phyloP scores from a whole-genome alignment of 805 yeast genomes.

The Candida montana region DNA sequence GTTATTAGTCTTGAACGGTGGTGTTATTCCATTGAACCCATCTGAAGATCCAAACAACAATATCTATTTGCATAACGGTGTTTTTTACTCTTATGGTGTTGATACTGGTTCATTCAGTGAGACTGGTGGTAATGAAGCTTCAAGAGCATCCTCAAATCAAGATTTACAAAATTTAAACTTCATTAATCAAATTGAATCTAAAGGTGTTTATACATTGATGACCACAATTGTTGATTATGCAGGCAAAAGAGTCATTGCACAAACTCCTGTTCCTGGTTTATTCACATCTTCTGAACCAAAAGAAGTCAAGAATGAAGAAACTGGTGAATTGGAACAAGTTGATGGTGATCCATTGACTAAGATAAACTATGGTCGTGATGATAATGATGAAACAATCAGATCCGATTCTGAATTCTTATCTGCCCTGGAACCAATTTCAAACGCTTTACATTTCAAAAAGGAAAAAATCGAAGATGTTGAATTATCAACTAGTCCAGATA shows the following conservation, averaged over 20 bases:
- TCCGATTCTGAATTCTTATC: constrained; percentile 48
- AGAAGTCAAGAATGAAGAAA: constrained; percentile 34
- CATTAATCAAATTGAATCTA: constrained; percentile 59
- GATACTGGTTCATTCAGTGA: constrained; percentile 60
- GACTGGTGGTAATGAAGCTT: constrained; percentile 81
- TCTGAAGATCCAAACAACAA: constrained; percentile 55
- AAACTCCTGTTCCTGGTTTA: constrained; percentile 91
- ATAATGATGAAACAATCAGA: constrained; percentile 46
- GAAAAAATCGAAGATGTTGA: constrained; percentile 50
- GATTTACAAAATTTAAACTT: constrained; percentile 71
- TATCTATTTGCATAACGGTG: constrained; percentile 73
- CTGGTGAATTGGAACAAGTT: constrained; percentile 32
- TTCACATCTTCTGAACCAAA: constrained; percentile 35
- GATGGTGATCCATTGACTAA: constrained; percentile 25
- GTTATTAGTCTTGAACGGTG: constrained; percentile 65
- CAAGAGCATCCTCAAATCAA: constrained; percentile 71
- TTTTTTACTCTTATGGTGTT: constrained; percentile 77
- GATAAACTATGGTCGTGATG: constrained; percentile 64
- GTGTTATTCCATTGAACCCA: constrained; percentile 76
- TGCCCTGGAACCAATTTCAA: constrained; percentile 57
- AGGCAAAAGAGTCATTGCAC: constrained; percentile 85
- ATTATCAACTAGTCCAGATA: constrained; percentile 65
- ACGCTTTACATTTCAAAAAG: constrained; percentile 70
- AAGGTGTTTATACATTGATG: constrained; percentile 63
- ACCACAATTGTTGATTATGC: constrained; percentile 87